Base-by-base conservation (phyloP, 768 basidiomycete species). In the Leccinum arenicola region DNA sequence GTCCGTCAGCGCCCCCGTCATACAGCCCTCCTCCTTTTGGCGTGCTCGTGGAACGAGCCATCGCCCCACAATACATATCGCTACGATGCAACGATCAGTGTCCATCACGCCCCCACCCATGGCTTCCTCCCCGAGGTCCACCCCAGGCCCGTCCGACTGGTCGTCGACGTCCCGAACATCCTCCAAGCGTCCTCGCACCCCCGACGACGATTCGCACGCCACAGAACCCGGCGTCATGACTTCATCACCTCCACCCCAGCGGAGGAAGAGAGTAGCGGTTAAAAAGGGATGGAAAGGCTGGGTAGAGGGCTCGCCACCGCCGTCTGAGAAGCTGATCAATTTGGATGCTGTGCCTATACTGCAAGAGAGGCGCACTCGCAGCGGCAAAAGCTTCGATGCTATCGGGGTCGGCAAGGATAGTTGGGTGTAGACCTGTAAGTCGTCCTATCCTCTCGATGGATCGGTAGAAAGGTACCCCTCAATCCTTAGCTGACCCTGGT, bases 221-320 rank as follows among this genome's bases (percentile, higher is more conserved):
- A 59, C 59, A 59, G 66, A 71, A 55, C 68, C 62, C 43, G 67
- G 54, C 48, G 68, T 62, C 36, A 61, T 52, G 7, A 58, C 61
- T 4, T 27, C 73, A 1, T 61, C 66, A n/a, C 61, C 71, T 19
- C 62, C 70, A 11, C 66, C 66, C 25, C 80, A 81, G 49, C 82
- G 79, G 71, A 89, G 83, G 77, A 86, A 87, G 64, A 76, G 80
- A 48, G 80, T 86, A 21, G 76, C 82, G 0, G 86, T 82, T 36
- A 86, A 81, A 74, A 93, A 93, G 72, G 91, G 91, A 17, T 93
- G 91, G 91, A 93, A 93, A 77, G 91, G 91, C 40, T 93, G 91
- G 91, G 88, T 93, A 21, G 91, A 91, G 77, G 90, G 89, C 64
- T 91, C 89, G 21, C 88, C 88, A 25, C 84, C 85, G 54, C 88